Evolutionary conservation across 1,139 yeast genomes (phyloP), one percentile per base, ranked within the genome.

Genomic region (Pneumocystis oryctolagi): DNA sequence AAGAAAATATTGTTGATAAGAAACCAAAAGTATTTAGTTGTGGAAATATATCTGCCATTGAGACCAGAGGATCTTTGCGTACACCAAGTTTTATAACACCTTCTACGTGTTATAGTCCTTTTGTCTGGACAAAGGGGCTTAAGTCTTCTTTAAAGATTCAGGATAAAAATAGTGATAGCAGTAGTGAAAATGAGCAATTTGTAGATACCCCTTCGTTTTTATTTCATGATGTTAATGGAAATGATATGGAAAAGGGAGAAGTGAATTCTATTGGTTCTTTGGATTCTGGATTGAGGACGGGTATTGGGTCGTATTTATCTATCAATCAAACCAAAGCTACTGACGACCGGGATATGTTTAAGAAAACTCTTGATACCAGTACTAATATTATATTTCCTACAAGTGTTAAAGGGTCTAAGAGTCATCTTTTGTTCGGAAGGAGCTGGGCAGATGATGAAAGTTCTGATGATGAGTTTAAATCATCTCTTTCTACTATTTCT

Each of bases 51-150:
- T 71, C 68, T 35, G 61, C 59, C 63, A 68, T 68, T 8, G 61
- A 62, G 53, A 67, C 72, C 30, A 74, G 80, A 66, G 75, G 73
- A 66, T 81, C 81, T 12, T 69, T 77, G 65, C 73, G 75, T 60
- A 75, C 77, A 53, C 79, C 79, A 5, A 72, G 75, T 40, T 63
- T 60, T 47, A 18, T 39, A 14, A 5, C 18, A 4, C 18, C 59
- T 2, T 53, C 63, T 20, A 57, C 63, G 25, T 9, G 14, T 25
- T 47, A 62, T 39, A 57, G 55, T 25, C 60, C 65, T 39, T 35
- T 30, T 30, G 18, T 59, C 28, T 40, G 62, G 53, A 31, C 31
- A 57, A 42, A 8, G 20, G 40, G 16, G 20, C 20, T 30, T 25
- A 30, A 47, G 14, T 47, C 55, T 3, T 5, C 37, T 20, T 9